These are phyloP conservation scores for Corynespora cassiicola DNA, from an alignment of 2,329 filamentous ascomycete genomes.

Conservation along the genomic window DNA sequence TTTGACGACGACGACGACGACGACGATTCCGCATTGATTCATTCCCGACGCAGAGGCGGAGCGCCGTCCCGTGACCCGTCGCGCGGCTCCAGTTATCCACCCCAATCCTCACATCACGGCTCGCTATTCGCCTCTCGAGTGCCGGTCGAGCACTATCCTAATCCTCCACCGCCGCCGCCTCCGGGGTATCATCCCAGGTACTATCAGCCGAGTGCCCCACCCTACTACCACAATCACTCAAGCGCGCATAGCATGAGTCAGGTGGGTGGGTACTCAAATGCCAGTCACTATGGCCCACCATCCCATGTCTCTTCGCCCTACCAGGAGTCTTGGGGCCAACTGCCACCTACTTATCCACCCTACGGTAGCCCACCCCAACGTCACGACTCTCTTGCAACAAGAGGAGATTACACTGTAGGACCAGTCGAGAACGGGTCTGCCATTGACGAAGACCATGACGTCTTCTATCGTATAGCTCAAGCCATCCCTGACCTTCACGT, in stretches of 20 bases:
- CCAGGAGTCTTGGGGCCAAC: conserved; percentile 43
- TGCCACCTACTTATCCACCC: conserved; percentile 40
- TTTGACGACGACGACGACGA: conserved; percentile 40
- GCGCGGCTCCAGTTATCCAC: conserved; percentile 26
- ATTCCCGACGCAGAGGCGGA: conserved; percentile 38
- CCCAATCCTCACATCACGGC: conserved; percentile 32
- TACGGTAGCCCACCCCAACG: conserved; percentile 43
- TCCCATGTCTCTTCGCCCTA: conserved; percentile 46
- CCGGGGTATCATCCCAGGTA: conserved; percentile 44
- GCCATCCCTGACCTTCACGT: conserved; percentile 47
- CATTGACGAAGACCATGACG: conserved; percentile 45
- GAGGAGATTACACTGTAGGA: conserved; percentile 38
- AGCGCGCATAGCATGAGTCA: conserved; percentile 40
- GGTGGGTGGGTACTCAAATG: conserved; percentile 34
- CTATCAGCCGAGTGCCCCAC: conserved; percentile 42
- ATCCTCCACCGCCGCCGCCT: conserved; percentile 74
- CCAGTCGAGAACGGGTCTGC: conserved; percentile 38
- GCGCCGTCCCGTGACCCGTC: conserved; percentile 29
- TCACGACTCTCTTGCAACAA: conserved; percentile 45
- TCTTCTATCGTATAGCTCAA: conserved; percentile 46
- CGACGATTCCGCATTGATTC: conserved; percentile 38
- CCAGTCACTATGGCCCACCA: conserved; percentile 39
- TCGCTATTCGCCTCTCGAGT: conserved; percentile 43
- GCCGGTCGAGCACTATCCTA: conserved; percentile 47
- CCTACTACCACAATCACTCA: conserved; percentile 40